phyloP scores from a whole-genome alignment of 1,284 basidiomycete species.

The Ganoderma lucidum region DNA sequence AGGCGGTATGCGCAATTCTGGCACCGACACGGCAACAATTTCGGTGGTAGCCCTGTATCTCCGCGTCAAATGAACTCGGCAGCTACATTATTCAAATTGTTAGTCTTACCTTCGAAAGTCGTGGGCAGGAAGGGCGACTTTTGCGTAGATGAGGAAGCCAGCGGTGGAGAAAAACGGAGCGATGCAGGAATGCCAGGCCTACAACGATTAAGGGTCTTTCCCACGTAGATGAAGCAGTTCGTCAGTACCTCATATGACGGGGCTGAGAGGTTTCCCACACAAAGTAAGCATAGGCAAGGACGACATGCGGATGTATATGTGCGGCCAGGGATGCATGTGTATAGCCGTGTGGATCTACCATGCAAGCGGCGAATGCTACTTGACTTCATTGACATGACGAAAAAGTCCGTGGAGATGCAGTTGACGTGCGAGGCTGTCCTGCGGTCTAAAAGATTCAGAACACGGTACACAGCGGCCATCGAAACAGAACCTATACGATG shows the following conservation, averaged over 20 bases:
- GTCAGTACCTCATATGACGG: not conserved
- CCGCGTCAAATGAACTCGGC: too few relatives aligned
- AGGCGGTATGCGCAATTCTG: too few relatives aligned
- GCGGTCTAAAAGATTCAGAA: not conserved
- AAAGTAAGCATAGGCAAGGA: not conserved
- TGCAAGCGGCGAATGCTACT: conserved; percentile 14
- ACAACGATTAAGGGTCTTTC: not conserved
- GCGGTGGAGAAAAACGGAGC: not conserved
- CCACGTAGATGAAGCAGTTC: not conserved
- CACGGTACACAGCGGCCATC: conserved; percentile 2
- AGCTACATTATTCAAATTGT: too few relatives aligned
- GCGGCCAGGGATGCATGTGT: conserved; percentile 2
- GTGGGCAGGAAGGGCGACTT: too few relatives aligned
- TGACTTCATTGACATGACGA: conserved; percentile 9
- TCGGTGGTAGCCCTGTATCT: too few relatives aligned
- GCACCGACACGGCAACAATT: too few relatives aligned
- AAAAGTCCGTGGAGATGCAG: conserved; percentile 7
- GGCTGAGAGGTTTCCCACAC: not conserved
- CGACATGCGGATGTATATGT: conserved; percentile 1
- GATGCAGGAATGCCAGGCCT: not conserved
- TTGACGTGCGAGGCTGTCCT: not conserved
- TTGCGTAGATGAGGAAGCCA: not conserved
- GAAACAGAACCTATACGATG: not conserved
- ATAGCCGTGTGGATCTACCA: conserved; percentile 16
- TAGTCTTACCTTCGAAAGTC: too few relatives aligned